Conservation (phyloP, 108 stramenopile genomes). For the Conticribra weissflogii region DNA sequence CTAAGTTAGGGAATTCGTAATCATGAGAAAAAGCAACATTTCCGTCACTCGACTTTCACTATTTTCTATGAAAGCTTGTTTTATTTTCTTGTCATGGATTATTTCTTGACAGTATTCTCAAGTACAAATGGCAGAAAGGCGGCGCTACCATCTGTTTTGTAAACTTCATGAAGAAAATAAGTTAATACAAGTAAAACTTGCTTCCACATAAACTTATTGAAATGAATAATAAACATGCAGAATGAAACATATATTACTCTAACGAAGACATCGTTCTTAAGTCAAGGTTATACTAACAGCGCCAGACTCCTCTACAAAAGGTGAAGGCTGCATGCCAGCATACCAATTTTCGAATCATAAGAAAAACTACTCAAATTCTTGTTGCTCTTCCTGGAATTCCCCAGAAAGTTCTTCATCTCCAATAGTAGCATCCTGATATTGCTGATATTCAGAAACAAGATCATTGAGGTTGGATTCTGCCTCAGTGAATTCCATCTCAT, state of each 20-base stretch:
- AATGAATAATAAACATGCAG: background rate
- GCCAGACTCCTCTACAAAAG: background rate
- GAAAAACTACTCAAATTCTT: slow-evolving; percentile 1
- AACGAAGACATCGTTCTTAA: background rate
- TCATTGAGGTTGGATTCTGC: slow-evolving; percentile 87
- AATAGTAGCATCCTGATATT: slow-evolving; percentile 92
- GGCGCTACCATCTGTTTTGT: too few species aligned
- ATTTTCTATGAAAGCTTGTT: too few species aligned
- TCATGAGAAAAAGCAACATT: too few species aligned
- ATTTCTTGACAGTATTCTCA: too few species aligned
- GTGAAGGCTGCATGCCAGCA: background rate
- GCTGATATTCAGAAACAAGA: slow-evolving; percentile 88
- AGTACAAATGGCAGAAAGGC: too few species aligned
- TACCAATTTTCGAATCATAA: background rate
- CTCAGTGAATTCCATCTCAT: slow-evolving; percentile 90
- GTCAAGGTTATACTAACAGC: background rate
- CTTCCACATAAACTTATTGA: background rate
- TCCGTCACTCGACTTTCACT: too few species aligned
- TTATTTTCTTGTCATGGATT: too few species aligned
- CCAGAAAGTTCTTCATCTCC: slow-evolving; percentile 61
- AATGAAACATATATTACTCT: background rate
- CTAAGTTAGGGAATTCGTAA: too few species aligned
- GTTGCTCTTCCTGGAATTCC: slow-evolving; percentile 50
- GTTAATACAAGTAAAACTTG: too few species aligned
- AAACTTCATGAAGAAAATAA: too few species aligned